Base-by-base conservation (phyloP, 2,329 filamentous ascomycete species). In the Pseudogymnoascus sp. region DNA sequence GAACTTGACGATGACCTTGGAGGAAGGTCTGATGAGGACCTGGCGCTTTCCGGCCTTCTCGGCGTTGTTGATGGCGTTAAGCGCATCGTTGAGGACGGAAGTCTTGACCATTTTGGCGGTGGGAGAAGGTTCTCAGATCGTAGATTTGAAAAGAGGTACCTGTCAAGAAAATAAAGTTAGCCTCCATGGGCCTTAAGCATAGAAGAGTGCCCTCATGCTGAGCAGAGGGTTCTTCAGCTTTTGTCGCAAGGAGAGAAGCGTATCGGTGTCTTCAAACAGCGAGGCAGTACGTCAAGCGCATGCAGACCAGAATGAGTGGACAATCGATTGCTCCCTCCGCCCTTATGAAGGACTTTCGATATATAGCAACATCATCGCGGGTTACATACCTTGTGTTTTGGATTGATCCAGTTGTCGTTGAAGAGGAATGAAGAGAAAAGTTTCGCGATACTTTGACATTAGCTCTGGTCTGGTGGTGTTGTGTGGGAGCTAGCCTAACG, bases 1-100 rank as follows among this genome's bases (percentile, higher is more conserved):
- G 88, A 97, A 99, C 87, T 97, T 97, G 85, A 95, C 83, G 76
- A 99, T 99, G 85, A 99, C 94, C 90, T 99, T 99, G 81, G 94
- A 97, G 80, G 86, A 90, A 74, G 95, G 94, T 76, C 92, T 88
- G 86, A 99, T 97, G 79, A 99, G 77, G 78, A 97, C 94, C 84
- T 99, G 94, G 77, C 94, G 92, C 90, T 97, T 97, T 84, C 94
- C 94, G 74, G 90, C 85, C 90, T 99, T 97, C 88, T 99, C 95
- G 85, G 94, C 94, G 82, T 99, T 99, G 92, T 99, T 99, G 89
- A 99, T 97, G 84, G 87, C 85, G 80, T 96, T 96, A 76, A 97
- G 90, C 78, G 91, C 92, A 89, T 99, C 94, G 87, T 97, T 95
- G 81, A 99, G 92, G 77, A 97, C 94, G 79, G 92, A 96, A 76